phyloP scores from a whole-genome alignment of 1,284 basidiomycete species.

The Naganishia sp. region DNA sequence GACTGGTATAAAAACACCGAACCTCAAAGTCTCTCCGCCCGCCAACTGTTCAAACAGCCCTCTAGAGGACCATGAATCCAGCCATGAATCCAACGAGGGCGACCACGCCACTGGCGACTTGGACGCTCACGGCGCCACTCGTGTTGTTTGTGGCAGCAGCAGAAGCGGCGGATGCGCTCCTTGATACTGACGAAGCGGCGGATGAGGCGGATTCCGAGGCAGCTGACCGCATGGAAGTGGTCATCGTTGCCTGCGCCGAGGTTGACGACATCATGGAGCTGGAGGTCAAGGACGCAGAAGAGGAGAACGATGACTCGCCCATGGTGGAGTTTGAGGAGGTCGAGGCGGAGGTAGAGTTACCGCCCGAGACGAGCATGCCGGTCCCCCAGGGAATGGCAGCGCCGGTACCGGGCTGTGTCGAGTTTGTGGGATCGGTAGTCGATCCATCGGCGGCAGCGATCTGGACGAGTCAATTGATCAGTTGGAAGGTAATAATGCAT shows the following conservation, averaged over 20 bases:
- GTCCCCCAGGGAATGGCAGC: constrained; percentile 46
- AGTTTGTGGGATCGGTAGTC: constrained; percentile 45
- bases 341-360: constrained; percentile 3
- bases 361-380: constrained; percentile 16
- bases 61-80: constrained; percentile 22
- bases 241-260: background rate
- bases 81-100: constrained; percentile 40
- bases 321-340: constrained; percentile 23
- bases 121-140: constrained; percentile 33
- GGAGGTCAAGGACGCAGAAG: background rate
- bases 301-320: constrained; percentile 5
- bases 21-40: background rate
- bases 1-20: background rate
- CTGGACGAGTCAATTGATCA: constrained; percentile 31
- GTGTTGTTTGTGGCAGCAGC: constrained; percentile 28
- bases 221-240: constrained; percentile 33
- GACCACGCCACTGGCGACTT: constrained; percentile 31
- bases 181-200: constrained; percentile 25
- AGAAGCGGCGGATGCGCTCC: constrained; percentile 33
- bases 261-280: constrained; percentile 10
- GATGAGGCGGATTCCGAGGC: constrained; percentile 31
- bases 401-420: constrained; percentile 41
- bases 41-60: background rate
- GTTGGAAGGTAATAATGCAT: background rate
- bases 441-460: constrained; percentile 49